phyloP scores from a whole-genome alignment of 306 rosid species.

The Crotalaria pallida region DNA sequence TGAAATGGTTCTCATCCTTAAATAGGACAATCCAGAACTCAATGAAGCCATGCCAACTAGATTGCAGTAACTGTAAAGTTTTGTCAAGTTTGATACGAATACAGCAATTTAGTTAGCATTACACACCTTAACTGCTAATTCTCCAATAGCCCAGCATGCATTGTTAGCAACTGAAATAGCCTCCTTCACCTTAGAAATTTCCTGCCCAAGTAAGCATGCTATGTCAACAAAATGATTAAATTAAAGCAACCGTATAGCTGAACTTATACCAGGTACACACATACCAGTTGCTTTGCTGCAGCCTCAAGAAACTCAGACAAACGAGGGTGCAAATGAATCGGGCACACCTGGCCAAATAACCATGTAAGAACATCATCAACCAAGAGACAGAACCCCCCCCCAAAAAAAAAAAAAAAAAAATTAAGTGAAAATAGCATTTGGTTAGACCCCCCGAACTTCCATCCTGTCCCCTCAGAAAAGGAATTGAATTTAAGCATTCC shows the following conservation, averaged over 20 bases:
- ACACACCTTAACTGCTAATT: conserved; percentile 87
- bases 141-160: conserved; percentile 99
- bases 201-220: conserved; percentile 41
- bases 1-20: neutral
- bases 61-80: conserved; percentile 1
- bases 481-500: neutral
- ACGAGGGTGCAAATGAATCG: conserved; percentile 75
- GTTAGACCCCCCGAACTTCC: neutral
- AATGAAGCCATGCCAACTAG: conserved; percentile 17
- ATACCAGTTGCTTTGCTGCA: conserved; percentile 90
- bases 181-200: conserved; percentile 70
- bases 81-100: conserved; percentile 2
- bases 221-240: conserved; percentile 20
- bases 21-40: neutral
- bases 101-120: conserved; percentile 11
- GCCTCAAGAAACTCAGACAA: conserved; percentile 81
- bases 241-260: neutral
- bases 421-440: neutral
- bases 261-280: conserved; percentile 19
- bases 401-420: too few relatives aligned
- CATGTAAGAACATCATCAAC: conserved; percentile 15
- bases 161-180: conserved; percentile 94
- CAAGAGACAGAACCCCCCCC: neutral
- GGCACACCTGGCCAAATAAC: conserved; percentile 69
- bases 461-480: neutral